phyloP scores from a whole-genome alignment of 371 early-diverging fungal genomes.

The Mortierella polycephala region DNA sequence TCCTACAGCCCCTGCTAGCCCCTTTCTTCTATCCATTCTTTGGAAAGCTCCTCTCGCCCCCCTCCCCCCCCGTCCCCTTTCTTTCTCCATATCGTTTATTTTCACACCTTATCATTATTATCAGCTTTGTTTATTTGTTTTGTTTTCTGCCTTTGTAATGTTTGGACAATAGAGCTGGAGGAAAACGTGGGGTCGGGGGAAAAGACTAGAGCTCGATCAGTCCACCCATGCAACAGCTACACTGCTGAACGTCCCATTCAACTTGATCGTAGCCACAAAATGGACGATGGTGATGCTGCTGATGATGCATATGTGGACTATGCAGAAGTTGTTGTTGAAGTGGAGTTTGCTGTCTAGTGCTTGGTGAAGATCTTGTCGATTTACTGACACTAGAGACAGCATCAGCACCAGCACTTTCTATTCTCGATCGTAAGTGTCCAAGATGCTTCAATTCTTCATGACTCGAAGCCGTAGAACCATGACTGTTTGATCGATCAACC shows the following conservation, averaged over 20 bases:
- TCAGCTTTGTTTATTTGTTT: too few relatives aligned
- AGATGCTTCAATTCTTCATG: conserved; percentile 16
- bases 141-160: too few relatives aligned
- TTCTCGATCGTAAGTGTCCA: conserved; percentile 1
- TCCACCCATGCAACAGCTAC: conserved; percentile 42
- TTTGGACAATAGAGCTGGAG: too few relatives aligned
- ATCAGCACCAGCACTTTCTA: background rate
- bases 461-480: background rate
- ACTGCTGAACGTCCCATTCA: conserved; percentile 30
- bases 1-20: too few relatives aligned
- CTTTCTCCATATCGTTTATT: too few relatives aligned
- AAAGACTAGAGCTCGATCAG: conserved; percentile 26
- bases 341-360: background rate
- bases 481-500: conserved; percentile 1
- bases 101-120: too few relatives aligned
- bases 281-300: background rate
- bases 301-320: background rate
- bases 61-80: too few relatives aligned
- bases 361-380: background rate
- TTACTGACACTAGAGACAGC: background rate
- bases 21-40: too few relatives aligned
- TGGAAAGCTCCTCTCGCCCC: too few relatives aligned
- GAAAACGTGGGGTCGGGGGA: too few relatives aligned
- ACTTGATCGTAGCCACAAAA: background rate
- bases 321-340: background rate